These are phyloP conservation scores for Rosa lucieae DNA, from an alignment of 306 rosid species.

Conservation along the genomic window DNA sequence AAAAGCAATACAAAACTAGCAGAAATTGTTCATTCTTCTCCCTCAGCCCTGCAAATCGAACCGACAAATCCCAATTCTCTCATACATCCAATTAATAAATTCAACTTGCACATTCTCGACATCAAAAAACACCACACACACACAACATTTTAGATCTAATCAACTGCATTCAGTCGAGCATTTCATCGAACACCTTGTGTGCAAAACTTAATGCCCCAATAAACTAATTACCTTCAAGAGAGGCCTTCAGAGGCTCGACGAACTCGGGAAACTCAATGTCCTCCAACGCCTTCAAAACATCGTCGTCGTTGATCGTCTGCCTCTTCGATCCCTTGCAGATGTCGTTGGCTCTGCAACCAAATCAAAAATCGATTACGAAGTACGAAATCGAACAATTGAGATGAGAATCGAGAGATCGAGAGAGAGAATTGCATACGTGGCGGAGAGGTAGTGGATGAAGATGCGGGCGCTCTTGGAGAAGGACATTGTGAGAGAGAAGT, in stretches of 20 bases:
- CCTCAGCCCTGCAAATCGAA: constrained; percentile 57
- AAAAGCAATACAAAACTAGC: background rate
- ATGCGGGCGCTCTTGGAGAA: constrained; percentile 85
- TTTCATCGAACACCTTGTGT: constrained; percentile 4
- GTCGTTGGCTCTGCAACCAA: constrained; percentile 71
- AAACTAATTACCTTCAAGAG: constrained; percentile 53
- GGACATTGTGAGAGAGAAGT: no score
- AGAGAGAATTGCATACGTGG: constrained; percentile 50
- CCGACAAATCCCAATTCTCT: constrained; percentile 11
- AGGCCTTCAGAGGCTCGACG: constrained; percentile 59
- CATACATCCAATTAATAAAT: background rate
- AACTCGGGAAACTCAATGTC: constrained; percentile 86
- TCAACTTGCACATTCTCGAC: background rate
- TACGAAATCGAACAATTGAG: background rate
- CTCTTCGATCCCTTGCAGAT: constrained; percentile 88
- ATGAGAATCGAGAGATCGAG: background rate
- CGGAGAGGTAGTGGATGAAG: constrained; percentile 92
- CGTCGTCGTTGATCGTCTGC: constrained; percentile 78
- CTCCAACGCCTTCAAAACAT: constrained; percentile 76
- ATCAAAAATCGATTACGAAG: background rate
- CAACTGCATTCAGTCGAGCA: no score
- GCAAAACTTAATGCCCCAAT: background rate
- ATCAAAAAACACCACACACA: background rate
- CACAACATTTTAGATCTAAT: background rate
- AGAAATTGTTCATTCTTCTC: constrained; percentile 44